Percentiles rank a stretch among this genome's conserved stretches.
Evolutionary conservation across 805 yeast species (phyloP).

Genomic region (Sungouiella blattae): DNA sequence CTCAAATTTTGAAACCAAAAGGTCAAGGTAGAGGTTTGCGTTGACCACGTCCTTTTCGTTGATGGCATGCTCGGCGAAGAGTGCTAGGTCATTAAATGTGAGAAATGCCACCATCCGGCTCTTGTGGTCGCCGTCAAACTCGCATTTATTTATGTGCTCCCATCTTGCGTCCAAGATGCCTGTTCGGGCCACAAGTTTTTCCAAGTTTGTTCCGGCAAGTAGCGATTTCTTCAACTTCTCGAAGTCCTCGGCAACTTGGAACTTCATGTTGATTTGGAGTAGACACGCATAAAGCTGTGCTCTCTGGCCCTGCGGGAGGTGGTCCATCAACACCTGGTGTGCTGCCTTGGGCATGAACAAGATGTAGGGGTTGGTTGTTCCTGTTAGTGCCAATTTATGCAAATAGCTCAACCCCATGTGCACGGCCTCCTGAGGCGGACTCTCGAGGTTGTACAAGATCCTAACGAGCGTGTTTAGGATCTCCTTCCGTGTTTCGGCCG

Average conservation of each 20-base stretch:
- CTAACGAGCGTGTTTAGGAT: constrained; percentile 17
- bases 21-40: constrained; percentile 31
- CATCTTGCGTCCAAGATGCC: constrained; percentile 35
- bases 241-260: constrained; percentile 15
- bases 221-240: constrained; percentile 21
- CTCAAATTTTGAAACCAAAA: constrained; percentile 38
- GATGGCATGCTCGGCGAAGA: constrained; percentile 21
- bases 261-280: constrained; percentile 30
- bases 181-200: constrained; percentile 32
- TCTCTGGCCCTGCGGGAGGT: constrained; percentile 4
- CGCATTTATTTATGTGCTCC: constrained; percentile 28
- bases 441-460: constrained; percentile 11
- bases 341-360: constrained; percentile 14
- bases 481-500: constrained; percentile 12
- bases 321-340: neutral
- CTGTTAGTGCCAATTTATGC: constrained; percentile 21
- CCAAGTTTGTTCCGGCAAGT: constrained; percentile 27
- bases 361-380: constrained; percentile 20
- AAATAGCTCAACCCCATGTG: constrained; percentile 24
- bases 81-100: constrained; percentile 23
- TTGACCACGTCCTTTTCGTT: constrained; percentile 26
- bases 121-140: constrained; percentile 15
- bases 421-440: constrained; percentile 12
- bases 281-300: constrained; percentile 27
- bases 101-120: constrained; percentile 31